These are phyloP conservation scores for Diaporthe citriasiana DNA, from an alignment of 2,329 filamentous ascomycete genomes.

Conservation along the genomic window DNA sequence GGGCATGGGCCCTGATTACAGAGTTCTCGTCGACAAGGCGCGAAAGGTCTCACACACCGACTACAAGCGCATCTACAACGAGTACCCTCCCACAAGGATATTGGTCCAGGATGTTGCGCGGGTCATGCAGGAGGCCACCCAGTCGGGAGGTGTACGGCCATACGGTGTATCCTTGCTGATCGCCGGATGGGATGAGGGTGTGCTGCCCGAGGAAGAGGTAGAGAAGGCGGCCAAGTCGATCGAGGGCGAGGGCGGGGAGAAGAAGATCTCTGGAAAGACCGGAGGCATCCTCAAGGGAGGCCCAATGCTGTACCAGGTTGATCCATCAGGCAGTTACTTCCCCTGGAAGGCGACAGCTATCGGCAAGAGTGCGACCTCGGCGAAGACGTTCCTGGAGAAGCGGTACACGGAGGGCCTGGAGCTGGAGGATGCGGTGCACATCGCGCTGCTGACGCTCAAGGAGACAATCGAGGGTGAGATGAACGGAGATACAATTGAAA, in stretches of 20 bases:
- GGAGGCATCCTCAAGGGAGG: conserved; percentile 96
- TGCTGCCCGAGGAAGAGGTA: conserved; percentile 85
- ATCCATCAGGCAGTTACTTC: conserved; percentile 98
- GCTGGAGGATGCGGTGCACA: conserved; percentile 98
- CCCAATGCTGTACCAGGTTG: conserved; percentile 97
- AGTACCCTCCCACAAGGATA: conserved; percentile 99
- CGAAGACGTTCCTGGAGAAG: conserved; percentile 99
- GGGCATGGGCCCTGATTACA: conserved; percentile 98
- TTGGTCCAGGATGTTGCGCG: conserved; percentile 97
- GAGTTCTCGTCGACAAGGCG: conserved; percentile 96
- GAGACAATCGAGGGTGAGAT: conserved; percentile 99
- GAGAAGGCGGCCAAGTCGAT: conserved; percentile 68
- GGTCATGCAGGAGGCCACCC: conserved; percentile 99
- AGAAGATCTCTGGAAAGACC: conserved; percentile 86
- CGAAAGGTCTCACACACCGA: conserved; percentile 98
- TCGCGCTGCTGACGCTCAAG: conserved; percentile 96
- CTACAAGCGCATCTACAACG: conserved; percentile 99
- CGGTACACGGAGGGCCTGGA: conserved; percentile 97
- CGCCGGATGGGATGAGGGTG: conserved; percentile 97
- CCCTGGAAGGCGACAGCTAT: conserved; percentile 99
- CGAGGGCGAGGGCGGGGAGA: conserved; percentile 73
- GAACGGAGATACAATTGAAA: conserved; percentile 98
- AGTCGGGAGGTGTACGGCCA: conserved; percentile 95
- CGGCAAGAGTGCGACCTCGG: conserved; percentile 97
- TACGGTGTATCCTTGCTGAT: conserved; percentile 97